These are phyloP conservation scores for Ehretia macrophylla DNA, from an alignment of 257 asterid genomes.

Conservation along the genomic window DNA sequence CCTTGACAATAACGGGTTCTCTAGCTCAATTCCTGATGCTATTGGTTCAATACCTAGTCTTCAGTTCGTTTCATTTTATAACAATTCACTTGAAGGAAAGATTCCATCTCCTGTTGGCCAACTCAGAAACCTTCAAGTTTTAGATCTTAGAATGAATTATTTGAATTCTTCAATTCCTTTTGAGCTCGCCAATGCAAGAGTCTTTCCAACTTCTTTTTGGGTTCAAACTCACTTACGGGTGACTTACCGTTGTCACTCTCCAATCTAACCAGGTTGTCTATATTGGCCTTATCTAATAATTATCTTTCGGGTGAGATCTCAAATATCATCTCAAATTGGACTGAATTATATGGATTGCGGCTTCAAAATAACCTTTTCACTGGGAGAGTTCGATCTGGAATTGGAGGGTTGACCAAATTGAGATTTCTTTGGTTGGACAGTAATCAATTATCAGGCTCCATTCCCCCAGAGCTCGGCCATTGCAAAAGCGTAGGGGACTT, in stretches of 20 bases:
- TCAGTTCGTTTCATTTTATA: slow-evolving; percentile 32
- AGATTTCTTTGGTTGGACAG: too few species aligned
- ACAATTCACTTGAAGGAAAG: slow-evolving; percentile 50
- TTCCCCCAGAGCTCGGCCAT: too few species aligned
- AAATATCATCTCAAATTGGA: slow-evolving; percentile 46
- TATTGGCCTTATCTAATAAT: slow-evolving; percentile 58
- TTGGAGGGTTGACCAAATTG: too few species aligned
- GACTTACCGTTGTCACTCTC: slow-evolving; percentile 37
- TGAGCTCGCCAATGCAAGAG: slow-evolving; percentile 18
- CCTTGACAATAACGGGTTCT: slow-evolving; percentile 35
- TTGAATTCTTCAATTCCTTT: slow-evolving; percentile 37
- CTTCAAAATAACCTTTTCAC: too few species aligned
- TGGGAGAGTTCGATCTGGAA: slow-evolving; percentile 13
- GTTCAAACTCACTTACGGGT: slow-evolving; percentile 17
- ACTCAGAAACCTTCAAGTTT: slow-evolving; percentile 18
- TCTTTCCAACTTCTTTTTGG: slow-evolving; percentile 20
- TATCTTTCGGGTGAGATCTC: slow-evolving; percentile 51
- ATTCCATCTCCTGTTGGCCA: slow-evolving; percentile 33
- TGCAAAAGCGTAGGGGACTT: too few species aligned
- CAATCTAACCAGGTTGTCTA: slow-evolving; percentile 37
- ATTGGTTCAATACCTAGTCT: slow-evolving; percentile 34
- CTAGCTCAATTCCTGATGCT: slow-evolving; percentile 47
- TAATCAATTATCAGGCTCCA: too few species aligned
- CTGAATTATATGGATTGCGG: slow-evolving; percentile 13
- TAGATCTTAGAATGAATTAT: slow-evolving; percentile 20